Percentiles rank a stretch among this genome's conserved stretches.
Evolutionary conservation across 257 asterid species (phyloP).

Genomic region (Perilla frutescens): DNA sequence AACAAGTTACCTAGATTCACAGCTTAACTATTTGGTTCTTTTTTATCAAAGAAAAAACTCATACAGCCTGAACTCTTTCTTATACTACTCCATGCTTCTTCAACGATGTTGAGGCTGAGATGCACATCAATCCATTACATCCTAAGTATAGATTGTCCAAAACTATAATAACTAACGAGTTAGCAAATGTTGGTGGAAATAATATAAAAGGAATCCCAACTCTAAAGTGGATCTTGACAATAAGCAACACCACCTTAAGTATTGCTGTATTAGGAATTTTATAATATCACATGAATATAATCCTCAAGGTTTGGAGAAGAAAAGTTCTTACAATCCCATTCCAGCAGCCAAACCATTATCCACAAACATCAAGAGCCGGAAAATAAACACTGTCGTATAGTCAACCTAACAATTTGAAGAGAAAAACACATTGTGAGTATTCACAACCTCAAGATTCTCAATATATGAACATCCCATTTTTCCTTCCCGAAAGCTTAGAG

Average conservation of each 20-base stretch:
- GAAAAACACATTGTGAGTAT: slow-evolving; percentile 5
- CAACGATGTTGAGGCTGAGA: neutral
- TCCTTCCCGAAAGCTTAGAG: slow-evolving; percentile 5
- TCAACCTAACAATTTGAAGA: slow-evolving; percentile 67
- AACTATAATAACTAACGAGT: slow-evolving; percentile 8
- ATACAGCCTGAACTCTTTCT: neutral
- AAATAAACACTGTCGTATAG: slow-evolving; percentile 77
- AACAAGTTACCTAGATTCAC: neutral
- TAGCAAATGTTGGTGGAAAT: neutral
- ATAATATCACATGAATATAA: neutral
- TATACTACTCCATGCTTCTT: neutral
- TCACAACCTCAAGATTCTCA: slow-evolving; percentile 28
- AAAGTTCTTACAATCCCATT: slow-evolving; percentile 90
- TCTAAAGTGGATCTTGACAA: neutral
- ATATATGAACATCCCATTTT: neutral
- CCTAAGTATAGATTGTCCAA: neutral
- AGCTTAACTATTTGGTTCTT: neutral
- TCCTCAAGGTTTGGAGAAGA: slow-evolving; percentile 15
- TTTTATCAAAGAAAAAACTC: neutral
- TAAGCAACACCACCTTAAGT: slow-evolving; percentile 6
- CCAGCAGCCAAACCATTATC: slow-evolving; percentile 96
- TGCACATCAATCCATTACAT: slow-evolving; percentile 6
- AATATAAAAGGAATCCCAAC: neutral
- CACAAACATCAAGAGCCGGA: slow-evolving; percentile 94
- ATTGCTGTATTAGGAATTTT: neutral